Percentiles rank a stretch among this genome's conserved stretches.
phyloP scores from a whole-genome alignment of 2,329 filamentous ascomycete species.

The Sclerotinia minor region DNA sequence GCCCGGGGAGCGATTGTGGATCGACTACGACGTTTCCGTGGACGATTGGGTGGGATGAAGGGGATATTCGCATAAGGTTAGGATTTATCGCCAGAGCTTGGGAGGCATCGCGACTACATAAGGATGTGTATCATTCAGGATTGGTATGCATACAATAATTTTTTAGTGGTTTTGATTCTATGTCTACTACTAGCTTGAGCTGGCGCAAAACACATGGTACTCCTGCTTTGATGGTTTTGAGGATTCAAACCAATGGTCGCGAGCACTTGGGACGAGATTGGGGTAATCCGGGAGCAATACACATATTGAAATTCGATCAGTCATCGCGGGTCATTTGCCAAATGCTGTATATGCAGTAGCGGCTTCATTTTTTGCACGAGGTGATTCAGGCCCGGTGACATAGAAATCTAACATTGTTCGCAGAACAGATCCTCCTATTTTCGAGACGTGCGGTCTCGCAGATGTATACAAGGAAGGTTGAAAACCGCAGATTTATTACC shows the following conservation, averaged over 20 bases:
- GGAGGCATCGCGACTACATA: conserved; percentile 36
- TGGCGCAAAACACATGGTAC: conserved; percentile 18
- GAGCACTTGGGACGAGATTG: conserved; percentile 26
- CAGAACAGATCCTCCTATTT: conserved; percentile 37
- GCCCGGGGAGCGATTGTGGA: conserved; percentile 45
- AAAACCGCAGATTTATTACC: conserved; percentile 30
- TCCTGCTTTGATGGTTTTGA: neutral
- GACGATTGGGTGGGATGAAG: conserved; percentile 50
- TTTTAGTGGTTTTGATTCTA: conserved; percentile 26
- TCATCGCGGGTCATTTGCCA: conserved; percentile 17
- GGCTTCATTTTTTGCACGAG: conserved; percentile 32
- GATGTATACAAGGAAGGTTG: conserved; percentile 31
- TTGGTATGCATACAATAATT: conserved; percentile 38
- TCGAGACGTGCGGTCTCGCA: conserved; percentile 38
- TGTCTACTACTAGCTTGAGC: neutral
- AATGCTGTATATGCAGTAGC: conserved; percentile 40
- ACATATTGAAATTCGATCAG: conserved; percentile 6
- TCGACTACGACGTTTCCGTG: conserved; percentile 46
- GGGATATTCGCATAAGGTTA: conserved; percentile 42
- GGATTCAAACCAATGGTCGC: neutral
- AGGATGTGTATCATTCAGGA: conserved; percentile 31
- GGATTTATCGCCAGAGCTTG: conserved; percentile 42
- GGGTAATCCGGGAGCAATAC: neutral
- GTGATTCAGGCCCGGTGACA: conserved; percentile 39
- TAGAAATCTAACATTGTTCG: conserved; percentile 39